These are phyloP conservation scores for Cladosporium phlei DNA, from an alignment of 2,329 filamentous ascomycete genomes.

Conservation along the genomic window DNA sequence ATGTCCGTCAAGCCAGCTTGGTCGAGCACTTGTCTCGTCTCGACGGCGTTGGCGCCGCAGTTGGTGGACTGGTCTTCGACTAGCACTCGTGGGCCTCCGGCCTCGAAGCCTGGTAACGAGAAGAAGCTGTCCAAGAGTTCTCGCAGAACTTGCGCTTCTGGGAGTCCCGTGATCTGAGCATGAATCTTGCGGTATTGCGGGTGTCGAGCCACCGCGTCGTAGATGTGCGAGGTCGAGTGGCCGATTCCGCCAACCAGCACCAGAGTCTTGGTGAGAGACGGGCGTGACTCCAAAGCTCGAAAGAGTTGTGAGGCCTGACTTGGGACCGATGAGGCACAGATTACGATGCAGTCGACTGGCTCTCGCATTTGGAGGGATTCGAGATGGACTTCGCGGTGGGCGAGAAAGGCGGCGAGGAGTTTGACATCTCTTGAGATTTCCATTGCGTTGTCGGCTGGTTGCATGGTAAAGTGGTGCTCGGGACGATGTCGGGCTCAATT, in stretches of 20 bases:
- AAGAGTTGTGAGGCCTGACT: slow-evolving; percentile 35
- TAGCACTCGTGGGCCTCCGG: slow-evolving; percentile 31
- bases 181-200: slow-evolving; percentile 26
- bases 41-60: slow-evolving; percentile 42
- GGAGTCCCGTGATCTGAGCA: slow-evolving; percentile 30
- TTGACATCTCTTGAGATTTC: slow-evolving; percentile 31
- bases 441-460: no score
- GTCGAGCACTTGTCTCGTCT: slow-evolving; percentile 36
- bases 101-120: slow-evolving; percentile 23
- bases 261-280: slow-evolving; percentile 33
- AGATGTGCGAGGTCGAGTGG: slow-evolving; percentile 42
- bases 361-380: slow-evolving; percentile 14
- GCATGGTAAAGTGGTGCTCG: no score
- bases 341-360: slow-evolving; percentile 35
- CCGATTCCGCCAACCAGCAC: slow-evolving; percentile 44
- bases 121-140: slow-evolving; percentile 33
- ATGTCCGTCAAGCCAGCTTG: slow-evolving; percentile 21
- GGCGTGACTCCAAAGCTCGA: slow-evolving; percentile 26
- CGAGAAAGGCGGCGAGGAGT: slow-evolving; percentile 28
- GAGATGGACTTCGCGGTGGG: slow-evolving; percentile 25
- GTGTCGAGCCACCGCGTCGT: slow-evolving; percentile 36
- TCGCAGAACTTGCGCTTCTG: slow-evolving; percentile 39
- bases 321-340: slow-evolving; percentile 40
- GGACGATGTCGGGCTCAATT: no score
- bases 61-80: slow-evolving; percentile 45